Evolutionary conservation across 768 basidiomycete genomes (phyloP), one percentile per base, ranked within the genome.

Genomic region (Leccinum incarnatum): DNA sequence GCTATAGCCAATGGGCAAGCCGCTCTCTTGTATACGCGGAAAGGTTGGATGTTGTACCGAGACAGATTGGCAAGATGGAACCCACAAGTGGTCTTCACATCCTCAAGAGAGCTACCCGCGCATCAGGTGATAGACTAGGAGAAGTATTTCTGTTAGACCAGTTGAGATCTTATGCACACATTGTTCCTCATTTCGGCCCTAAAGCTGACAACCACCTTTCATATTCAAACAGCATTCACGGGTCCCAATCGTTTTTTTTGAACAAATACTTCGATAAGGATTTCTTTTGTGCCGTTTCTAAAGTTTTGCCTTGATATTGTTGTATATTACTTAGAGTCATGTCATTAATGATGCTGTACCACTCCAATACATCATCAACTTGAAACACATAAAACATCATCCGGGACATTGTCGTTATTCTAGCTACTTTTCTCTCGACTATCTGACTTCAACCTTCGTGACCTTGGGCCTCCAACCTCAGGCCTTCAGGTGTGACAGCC

Each of bases 241-340:
- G 14, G 3, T 57, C 42, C 4, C 15, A n/a, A 5, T 25, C 7
- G 0, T 56, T 57, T 25, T 30, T 51, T n/a, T 8, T 57, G 42
- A 57, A 57, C 25, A 53, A 53, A 27, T 53, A 53, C 12, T 53
- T 53, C 3, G 15, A 53, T 19, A 53, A 42, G 11, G 56, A 57
- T n/a, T 57, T 57, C 21, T 57, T 51, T 14, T 57, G 46, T 14
- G 15, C 56, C n/a, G 10, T 52, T 3, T 57, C 56, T 9, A 14
- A 25, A 9, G 48, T 42, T 21, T 1, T 56, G 27, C 49, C 23
- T 25, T 47, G 23, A 30, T 30, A 25, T 29, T 8, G 27, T 29
- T 29, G 27, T 30, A 30, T 10, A 30, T 25, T 25, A 25, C 25
- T 25, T 25, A 25, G 25, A 25, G 25, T 25, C 25, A 25, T 25